Conservation (phyloP, 2,329 filamentous ascomycete species). For the Penicillium sp. region DNA sequence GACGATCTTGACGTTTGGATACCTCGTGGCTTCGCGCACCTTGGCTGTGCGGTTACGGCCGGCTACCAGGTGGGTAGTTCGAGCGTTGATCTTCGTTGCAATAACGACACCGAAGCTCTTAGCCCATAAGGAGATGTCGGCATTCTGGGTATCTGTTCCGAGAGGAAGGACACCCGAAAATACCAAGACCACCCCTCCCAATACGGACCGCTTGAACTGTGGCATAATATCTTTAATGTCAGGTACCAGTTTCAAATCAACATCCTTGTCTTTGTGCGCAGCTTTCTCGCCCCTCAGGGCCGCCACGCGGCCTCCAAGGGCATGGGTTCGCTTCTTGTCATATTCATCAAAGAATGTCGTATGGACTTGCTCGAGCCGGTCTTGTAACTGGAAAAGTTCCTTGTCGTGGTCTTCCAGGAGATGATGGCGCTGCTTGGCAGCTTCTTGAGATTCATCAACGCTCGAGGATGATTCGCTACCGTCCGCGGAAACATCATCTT, state of each 20-base stretch:
- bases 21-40: constrained; percentile 78
- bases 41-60: constrained; percentile 76
- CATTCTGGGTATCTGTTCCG: constrained; percentile 72
- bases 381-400: constrained; percentile 74
- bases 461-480: constrained; percentile 47
- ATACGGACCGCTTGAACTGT: constrained; percentile 71
- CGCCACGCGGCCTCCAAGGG: constrained; percentile 48
- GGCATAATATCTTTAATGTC: constrained; percentile 86
- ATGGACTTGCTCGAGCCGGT: constrained; percentile 74
- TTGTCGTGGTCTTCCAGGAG: constrained; percentile 84
- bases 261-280: constrained; percentile 40
- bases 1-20: constrained; percentile 83
- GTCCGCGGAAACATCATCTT: constrained; percentile 63
- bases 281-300: constrained; percentile 51
- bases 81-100: constrained; percentile 45
- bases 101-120: constrained; percentile 74
- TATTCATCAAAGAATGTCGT: constrained; percentile 79
- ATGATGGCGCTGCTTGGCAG: constrained; percentile 60
- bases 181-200: constrained; percentile 74
- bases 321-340: constrained; percentile 53
- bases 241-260: constrained; percentile 65
- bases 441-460: constrained; percentile 42
- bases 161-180: constrained; percentile 88
- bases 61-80: constrained; percentile 53
- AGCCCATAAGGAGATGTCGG: constrained; percentile 85